Conservation (phyloP, 352 stramenopile genomes). For the Globisporangium megalacanthum region DNA sequence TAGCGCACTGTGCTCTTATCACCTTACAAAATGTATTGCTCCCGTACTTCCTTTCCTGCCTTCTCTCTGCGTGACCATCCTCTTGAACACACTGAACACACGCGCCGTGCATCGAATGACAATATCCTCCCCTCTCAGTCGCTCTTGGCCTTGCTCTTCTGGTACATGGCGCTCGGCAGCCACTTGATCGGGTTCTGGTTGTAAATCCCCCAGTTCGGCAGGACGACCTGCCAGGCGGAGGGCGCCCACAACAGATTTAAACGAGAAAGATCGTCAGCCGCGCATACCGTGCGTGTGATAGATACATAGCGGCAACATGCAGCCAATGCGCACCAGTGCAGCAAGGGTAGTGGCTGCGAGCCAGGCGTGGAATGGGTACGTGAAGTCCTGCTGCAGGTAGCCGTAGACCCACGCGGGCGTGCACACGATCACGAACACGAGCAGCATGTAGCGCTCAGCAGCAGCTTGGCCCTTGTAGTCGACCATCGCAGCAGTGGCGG, state of each 20-base stretch:
- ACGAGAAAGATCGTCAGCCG: neutral
- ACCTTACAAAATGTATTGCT: no score
- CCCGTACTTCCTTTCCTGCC: no score
- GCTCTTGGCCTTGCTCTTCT: constrained; percentile 51
- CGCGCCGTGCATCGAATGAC: neutral
- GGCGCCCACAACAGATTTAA: neutral
- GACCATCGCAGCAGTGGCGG: constrained; percentile 37
- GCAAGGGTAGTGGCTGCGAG: constrained; percentile 43
- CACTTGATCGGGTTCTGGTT: constrained; percentile 83
- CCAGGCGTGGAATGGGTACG: constrained; percentile 73
- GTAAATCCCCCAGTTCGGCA: constrained; percentile 83
- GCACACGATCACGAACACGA: constrained; percentile 74
- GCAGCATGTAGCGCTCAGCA: constrained; percentile 53
- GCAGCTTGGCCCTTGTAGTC: constrained; percentile 83
- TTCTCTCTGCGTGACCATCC: neutral
- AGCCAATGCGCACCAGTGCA: constrained; percentile 40
- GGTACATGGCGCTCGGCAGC: constrained; percentile 71
- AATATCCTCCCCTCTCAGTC: constrained; percentile 8
- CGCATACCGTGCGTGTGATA: no score
- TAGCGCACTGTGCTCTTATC: neutral
- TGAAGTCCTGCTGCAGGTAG: constrained; percentile 80
- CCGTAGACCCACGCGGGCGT: constrained; percentile 80
- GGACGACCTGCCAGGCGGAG: constrained; percentile 32
- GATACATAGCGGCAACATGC: neutral
- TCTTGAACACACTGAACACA: no score